Evolutionary conservation across 306 rosid genomes (phyloP), one percentile per base, ranked within the genome.

Genomic region (Vicia sativa): DNA sequence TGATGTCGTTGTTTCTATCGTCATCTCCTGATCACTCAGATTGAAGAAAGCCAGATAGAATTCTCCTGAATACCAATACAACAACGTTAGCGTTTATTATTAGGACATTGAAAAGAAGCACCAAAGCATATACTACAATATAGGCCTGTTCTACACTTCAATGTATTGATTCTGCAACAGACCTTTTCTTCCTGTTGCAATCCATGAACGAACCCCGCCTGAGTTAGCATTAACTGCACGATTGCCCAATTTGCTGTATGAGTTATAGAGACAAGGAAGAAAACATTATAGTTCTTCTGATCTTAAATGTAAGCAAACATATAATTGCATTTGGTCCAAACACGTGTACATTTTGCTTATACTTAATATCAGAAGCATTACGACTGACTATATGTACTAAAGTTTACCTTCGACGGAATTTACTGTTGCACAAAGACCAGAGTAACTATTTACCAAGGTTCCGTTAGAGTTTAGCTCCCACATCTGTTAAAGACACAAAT

Each of bases 141-240:
- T 44, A 44, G 5, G 19, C 19, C 6, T 45, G 52, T 53, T 18
- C 28, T 29, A 15, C 16, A 23, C 26, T 35, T 29, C 7, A 56
- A 63, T 64, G 62, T 14, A 70, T 42, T 46, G 39, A 43, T 50
- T 34, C 39, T 50, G 60, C 45, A 62, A 56, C 43, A 56, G 13
- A 89, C 96, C 96, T 72, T 43, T 67, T 74, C 84, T 79, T 73
- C 99, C 97, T 0, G 81, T 85, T 19, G 99, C 99, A 61, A 90
- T 64, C 99, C 99, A 93, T 34, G 96, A 79, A 53, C 88, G 90
- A 68, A 80, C 62, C 49, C 95, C 99, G 9, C 66, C 65, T 15
- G 76, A 16, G 69, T 9, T 64, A 78, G 3, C 48, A 64, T 79
- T 37, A 35, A 65, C 96, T 88, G 89, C 86, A 81, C 35, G 50